Conservation (phyloP, 1,284 basidiomycete species). For the Cystobasidium pallidum region DNA sequence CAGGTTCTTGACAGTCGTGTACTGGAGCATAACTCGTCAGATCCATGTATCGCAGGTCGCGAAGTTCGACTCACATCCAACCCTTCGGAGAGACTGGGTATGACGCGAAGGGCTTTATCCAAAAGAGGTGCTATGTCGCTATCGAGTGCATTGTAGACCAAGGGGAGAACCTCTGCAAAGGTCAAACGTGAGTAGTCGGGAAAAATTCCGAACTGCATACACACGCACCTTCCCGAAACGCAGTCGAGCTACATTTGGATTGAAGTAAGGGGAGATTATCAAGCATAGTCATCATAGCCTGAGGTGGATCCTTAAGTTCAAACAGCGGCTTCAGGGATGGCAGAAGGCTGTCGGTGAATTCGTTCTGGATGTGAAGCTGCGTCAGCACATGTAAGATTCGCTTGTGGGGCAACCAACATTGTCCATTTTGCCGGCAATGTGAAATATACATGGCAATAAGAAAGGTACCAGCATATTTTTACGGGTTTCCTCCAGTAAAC, state of each 20-base stretch:
- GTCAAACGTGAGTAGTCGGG: too few relatives aligned
- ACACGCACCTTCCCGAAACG: constrained; percentile 82
- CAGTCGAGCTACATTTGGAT: constrained; percentile 80
- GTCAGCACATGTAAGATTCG: neutral
- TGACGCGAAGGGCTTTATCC: constrained; percentile 81
- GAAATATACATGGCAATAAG: constrained; percentile 96
- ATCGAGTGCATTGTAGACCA: constrained; percentile 93
- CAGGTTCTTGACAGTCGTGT: constrained; percentile 62
- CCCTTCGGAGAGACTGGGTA: constrained; percentile 86
- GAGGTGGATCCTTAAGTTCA: constrained; percentile 88
- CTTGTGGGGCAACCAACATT: constrained; percentile 48
- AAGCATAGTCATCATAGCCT: constrained; percentile 83
- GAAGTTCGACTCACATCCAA: constrained; percentile 64
- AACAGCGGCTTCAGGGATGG: constrained; percentile 91
- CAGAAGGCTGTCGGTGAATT: constrained; percentile 80
- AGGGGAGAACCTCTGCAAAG: constrained; percentile 78
- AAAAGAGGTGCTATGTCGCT: constrained; percentile 88
- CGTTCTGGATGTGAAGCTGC: constrained; percentile 59
- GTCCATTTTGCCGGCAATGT: constrained; percentile 77
- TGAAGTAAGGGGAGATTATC: constrained; percentile 88
- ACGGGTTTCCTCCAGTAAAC: constrained; percentile 84
- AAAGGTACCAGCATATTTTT: constrained; percentile 84
- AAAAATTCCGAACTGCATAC: too few relatives aligned
- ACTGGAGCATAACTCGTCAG: neutral
- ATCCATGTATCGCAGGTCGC: neutral